Conservation (phyloP, 768 basidiomycete species). For the Mycena epipterygia region DNA sequence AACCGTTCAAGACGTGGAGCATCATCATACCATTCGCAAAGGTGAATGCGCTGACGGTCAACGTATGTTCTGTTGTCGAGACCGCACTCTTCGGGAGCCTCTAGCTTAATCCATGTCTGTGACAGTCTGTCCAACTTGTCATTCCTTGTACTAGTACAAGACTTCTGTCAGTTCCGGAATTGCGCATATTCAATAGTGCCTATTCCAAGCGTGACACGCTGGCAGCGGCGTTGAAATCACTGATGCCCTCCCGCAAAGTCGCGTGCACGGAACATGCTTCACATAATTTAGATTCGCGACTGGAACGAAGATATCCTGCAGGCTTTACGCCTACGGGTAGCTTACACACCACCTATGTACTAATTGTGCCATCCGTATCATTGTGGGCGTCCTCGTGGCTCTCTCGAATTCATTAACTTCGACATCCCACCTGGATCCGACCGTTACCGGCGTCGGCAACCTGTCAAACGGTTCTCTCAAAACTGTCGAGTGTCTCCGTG, state of each 20-base stretch:
- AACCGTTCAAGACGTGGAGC: too few species aligned
- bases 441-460: neutral
- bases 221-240: slow-evolving; percentile 12
- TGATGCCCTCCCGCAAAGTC: neutral
- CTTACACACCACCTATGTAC: too few species aligned
- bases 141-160: neutral
- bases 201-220: slow-evolving; percentile 1
- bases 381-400: neutral
- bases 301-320: neutral
- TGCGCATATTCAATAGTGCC: neutral
- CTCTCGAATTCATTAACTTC: neutral
- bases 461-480: neutral
- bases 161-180: slow-evolving; percentile 2
- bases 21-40: too few species aligned
- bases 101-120: neutral
- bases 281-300: neutral
- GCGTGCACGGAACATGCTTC: too few species aligned
- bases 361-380: neutral
- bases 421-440: slow-evolving; percentile 1
- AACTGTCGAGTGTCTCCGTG: slow-evolving; percentile 8
- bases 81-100: neutral
- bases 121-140: slow-evolving; percentile 7
- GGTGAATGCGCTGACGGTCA: too few species aligned
- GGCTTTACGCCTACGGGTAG: too few species aligned
- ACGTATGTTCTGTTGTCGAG: too few species aligned